Evolutionary conservation across 2,329 filamentous ascomycete genomes (phyloP), one percentile per base, ranked within the genome.

Genomic region (Fusarium newnesense): DNA sequence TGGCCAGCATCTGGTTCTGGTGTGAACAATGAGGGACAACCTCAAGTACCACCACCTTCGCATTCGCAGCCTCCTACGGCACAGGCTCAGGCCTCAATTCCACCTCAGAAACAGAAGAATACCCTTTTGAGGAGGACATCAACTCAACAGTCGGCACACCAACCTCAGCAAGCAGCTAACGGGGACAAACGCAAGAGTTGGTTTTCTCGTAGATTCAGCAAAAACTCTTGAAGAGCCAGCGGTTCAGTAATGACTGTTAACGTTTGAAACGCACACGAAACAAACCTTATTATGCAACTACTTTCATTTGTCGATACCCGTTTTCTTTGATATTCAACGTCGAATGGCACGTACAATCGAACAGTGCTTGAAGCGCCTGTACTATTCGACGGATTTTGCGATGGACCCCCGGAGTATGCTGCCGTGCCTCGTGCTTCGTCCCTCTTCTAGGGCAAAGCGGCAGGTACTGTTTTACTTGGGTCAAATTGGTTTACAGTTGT

Each of bases 161-260:
- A 75, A 34, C 24, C 65, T 13, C 76, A 77, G 54, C 76, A 69
- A 57, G 58, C 75, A 49, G 65, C 69, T 9, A 70, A 75, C 26
- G 79, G 79, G 18, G 92, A 95, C 69, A 97, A 97, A 87, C 88
- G 93, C 73, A 95, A 95, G 87, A 96, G 95, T 80, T 97, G 95
- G 94, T 91, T 98, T 78, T 90, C 93, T 79, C 90, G 91, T 76
- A 88, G 91, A 62, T 96, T 97, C 82, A 96, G 93, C 86, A 95
- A 87, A 79, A 83, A 83, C 40, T 54, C 75, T 44, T 78, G 52
- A 76, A 58, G 54, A 44, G 28, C 30, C 12, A 52, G 60, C 47
- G 11, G 49, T 44, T 59, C 36, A 36, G 34, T 60, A 63, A 63
- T 49, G 49, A 62, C 57, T 52, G 58, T 56, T 62, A 54, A 68